phyloP scores from a whole-genome alignment of 2,329 filamentous ascomycete species.

The Cladosporium phlei region DNA sequence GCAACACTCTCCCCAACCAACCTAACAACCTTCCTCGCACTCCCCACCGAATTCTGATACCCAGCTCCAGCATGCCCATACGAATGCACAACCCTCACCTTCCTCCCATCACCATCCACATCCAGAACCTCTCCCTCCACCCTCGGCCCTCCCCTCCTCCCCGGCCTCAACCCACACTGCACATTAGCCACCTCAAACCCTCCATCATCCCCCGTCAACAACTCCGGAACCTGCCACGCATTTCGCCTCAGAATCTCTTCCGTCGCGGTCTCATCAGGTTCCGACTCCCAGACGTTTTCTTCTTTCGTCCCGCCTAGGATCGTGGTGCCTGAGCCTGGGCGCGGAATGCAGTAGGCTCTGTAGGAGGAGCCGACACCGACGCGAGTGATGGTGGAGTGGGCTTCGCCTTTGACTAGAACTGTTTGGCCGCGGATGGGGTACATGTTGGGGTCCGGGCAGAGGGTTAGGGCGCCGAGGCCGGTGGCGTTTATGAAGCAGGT shows the following conservation, averaged over 20 bases:
- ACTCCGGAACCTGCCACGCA: constrained; percentile 33
- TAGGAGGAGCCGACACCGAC: constrained; percentile 27
- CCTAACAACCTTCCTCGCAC: constrained; percentile 24
- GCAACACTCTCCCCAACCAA: constrained; percentile 27
- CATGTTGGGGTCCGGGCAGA: constrained; percentile 34
- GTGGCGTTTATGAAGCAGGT: constrained; percentile 40
- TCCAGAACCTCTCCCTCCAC: constrained; percentile 38
- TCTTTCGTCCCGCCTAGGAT: constrained; percentile 45
- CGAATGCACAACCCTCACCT: constrained; percentile 40
- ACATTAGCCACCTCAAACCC: constrained; percentile 42
- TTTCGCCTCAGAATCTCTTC: constrained; percentile 35
- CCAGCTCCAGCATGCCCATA: constrained; percentile 48
- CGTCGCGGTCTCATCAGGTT: constrained; percentile 31
- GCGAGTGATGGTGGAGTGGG: constrained; percentile 28
- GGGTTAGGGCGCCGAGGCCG: constrained; percentile 36
- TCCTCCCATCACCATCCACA: constrained; percentile 26
- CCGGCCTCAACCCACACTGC: constrained; percentile 42
- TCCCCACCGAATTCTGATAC: constrained; percentile 33
- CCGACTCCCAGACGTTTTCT: constrained; percentile 32
- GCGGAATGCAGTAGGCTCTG: constrained; percentile 40
- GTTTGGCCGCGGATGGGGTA: constrained; percentile 45
- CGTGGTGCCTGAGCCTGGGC: constrained; percentile 37
- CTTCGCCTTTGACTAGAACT: constrained; percentile 41
- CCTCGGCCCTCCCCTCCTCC: constrained; percentile 40
- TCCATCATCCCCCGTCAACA: constrained; percentile 30